phyloP scores from a whole-genome alignment of 768 basidiomycete species.

The Botryobasidium botryosum region DNA sequence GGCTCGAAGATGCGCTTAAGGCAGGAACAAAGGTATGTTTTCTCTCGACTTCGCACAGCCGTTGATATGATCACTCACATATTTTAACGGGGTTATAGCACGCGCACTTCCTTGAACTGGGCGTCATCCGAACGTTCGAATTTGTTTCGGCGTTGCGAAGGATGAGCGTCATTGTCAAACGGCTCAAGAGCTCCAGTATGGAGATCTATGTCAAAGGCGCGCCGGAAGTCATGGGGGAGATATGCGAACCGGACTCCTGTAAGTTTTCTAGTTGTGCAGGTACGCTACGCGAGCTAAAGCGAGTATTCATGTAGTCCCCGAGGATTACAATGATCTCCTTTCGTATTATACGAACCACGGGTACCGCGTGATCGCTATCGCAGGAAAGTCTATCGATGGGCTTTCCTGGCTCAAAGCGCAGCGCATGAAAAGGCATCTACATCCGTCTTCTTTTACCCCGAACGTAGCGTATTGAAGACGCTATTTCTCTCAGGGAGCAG shows the following conservation, averaged over 20 bases:
- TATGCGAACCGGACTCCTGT: constrained; percentile 89
- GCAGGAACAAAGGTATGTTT: constrained; percentile 52
- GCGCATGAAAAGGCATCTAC: constrained; percentile 77
- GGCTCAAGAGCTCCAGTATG: constrained; percentile 86
- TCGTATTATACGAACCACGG: constrained; percentile 95
- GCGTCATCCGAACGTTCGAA: constrained; percentile 90
- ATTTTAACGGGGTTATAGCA: constrained; percentile 40
- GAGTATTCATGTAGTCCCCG: constrained; percentile 45
- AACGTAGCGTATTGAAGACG: constrained; percentile 4
- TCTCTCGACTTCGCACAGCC: neutral
- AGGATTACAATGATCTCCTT: constrained; percentile 89
- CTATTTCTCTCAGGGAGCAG: constrained; percentile 49
- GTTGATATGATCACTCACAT: constrained; percentile 9
- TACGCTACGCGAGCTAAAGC: neutral
- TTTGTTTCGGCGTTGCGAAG: constrained; percentile 84
- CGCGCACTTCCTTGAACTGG: constrained; percentile 91
- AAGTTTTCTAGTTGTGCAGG: constrained; percentile 18
- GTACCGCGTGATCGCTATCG: constrained; percentile 94
- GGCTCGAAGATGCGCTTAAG: constrained; percentile 84
- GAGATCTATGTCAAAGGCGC: constrained; percentile 99
- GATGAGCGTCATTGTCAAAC: constrained; percentile 97
- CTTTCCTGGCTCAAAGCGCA: constrained; percentile 96
- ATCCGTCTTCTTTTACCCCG: neutral
- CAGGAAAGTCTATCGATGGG: constrained; percentile 86
- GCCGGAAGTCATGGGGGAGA: constrained; percentile 92